Evolutionary conservation across 257 asterid species (phyloP).

Genomic region (Nicotiana knightiana): DNA sequence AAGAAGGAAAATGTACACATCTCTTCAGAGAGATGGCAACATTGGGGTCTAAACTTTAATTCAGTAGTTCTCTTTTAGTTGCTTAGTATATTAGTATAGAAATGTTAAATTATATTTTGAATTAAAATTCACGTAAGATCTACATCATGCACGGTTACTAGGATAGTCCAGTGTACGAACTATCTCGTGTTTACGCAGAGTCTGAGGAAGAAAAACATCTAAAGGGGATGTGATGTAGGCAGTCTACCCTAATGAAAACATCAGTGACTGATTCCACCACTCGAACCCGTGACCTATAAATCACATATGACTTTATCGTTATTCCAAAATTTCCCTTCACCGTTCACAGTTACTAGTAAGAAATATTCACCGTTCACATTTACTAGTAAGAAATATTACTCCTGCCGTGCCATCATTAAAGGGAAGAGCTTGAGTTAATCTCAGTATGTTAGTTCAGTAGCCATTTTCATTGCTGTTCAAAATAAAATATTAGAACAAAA

Average conservation of each 20-base stretch:
- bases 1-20: neutral
- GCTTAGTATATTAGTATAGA: neutral
- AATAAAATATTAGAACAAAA: neutral
- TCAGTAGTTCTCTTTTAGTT: neutral
- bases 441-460: neutral
- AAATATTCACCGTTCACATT: too few species aligned
- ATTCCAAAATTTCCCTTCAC: too few species aligned
- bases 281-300: too few species aligned
- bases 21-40: neutral
- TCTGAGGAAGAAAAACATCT: too few species aligned
- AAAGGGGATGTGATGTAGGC: too few species aligned
- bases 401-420: neutral
- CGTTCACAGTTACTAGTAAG: neutral
- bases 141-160: too few species aligned
- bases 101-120: neutral
- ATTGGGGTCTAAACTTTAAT: neutral
- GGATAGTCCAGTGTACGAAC: too few species aligned
- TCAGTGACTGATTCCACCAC: too few species aligned
- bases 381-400: too few species aligned
- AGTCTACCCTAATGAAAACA: too few species aligned
- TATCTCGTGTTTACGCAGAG: too few species aligned
- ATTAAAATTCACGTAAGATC: neutral
- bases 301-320: too few species aligned
- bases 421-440: neutral
- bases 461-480: neutral